Percentiles rank a stretch among this genome's conserved stretches.
Evolutionary conservation across 2,329 filamentous ascomycete genomes (phyloP).

Genomic region (Pezizomycotina sp.): DNA sequence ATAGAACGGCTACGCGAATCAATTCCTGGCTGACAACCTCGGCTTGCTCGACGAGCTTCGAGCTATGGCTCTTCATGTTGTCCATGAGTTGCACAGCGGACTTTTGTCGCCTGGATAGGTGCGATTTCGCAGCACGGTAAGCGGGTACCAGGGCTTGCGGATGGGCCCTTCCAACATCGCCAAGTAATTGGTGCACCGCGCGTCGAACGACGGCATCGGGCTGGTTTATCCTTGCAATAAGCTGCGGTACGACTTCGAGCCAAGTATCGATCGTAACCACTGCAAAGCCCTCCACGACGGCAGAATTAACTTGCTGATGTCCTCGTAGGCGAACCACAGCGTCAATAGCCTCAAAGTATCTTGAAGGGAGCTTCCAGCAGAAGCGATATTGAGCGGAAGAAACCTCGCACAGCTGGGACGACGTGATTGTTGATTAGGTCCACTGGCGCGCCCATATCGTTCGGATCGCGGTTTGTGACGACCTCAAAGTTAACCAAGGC

Average conservation of each 20-base stretch:
- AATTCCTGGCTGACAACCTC: conserved; percentile 91
- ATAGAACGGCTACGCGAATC: conserved; percentile 88
- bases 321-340: conserved; percentile 89
- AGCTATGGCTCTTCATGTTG: conserved; percentile 88
- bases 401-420: conserved; percentile 83
- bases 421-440: conserved; percentile 69
- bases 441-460: conserved; percentile 38
- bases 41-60: conserved; percentile 81
- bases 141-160: conserved; percentile 90
- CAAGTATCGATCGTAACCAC: conserved; percentile 94
- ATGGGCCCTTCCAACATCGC: conserved; percentile 83
- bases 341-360: conserved; percentile 86
- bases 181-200: conserved; percentile 79
- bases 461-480: conserved; percentile 54
- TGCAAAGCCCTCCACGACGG: conserved; percentile 77
- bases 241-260: conserved; percentile 93
- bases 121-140: conserved; percentile 95
- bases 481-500: conserved; percentile 97
- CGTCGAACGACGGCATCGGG: conserved; percentile 75
- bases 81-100: conserved; percentile 94
- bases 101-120: conserved; percentile 64
- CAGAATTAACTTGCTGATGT: conserved; percentile 68
- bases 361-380: conserved; percentile 79
- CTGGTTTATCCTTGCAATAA: conserved; percentile 95
- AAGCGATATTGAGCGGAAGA: conserved; percentile 96